A percentile compares a stretch with the other conserved stretches of the same genome.
Conservation (phyloP, 345 rosid species). For the Lepidium aucheri region DNA sequence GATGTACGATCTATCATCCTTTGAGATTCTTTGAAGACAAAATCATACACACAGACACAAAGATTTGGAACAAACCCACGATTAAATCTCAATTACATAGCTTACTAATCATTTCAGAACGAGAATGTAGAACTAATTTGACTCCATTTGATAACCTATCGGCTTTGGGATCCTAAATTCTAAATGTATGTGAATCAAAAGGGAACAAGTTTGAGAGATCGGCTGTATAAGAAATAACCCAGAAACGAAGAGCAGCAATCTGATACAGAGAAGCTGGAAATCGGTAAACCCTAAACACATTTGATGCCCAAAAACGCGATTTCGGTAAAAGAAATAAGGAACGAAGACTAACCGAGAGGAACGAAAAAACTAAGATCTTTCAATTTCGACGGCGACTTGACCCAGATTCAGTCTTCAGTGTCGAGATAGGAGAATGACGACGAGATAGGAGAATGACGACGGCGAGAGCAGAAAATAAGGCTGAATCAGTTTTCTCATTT, state of each 20-base stretch:
- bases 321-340: not conserved
- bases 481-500: too few relatives aligned
- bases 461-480: too few relatives aligned
- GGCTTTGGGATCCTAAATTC: not conserved
- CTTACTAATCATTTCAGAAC: not conserved
- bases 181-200: not conserved
- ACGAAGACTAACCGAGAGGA: constrained; percentile 46
- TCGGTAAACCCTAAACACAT: not conserved
- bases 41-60: not conserved
- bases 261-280: not conserved
- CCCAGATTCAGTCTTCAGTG: too few relatives aligned
- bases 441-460: too few relatives aligned
- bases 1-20: not conserved
- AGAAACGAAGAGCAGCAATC: not conserved
- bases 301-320: not conserved
- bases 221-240: not conserved
- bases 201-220: not conserved
- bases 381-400: too few relatives aligned
- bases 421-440: too few relatives aligned
- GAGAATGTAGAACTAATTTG: not conserved
- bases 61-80: not conserved
- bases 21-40: not conserved
- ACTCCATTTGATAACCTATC: not conserved
- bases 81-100: not conserved
- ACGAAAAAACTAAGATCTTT: too few relatives aligned